phyloP scores from a whole-genome alignment of 495 filamentous ascomycete genomes.

The Peziza echinospora region DNA sequence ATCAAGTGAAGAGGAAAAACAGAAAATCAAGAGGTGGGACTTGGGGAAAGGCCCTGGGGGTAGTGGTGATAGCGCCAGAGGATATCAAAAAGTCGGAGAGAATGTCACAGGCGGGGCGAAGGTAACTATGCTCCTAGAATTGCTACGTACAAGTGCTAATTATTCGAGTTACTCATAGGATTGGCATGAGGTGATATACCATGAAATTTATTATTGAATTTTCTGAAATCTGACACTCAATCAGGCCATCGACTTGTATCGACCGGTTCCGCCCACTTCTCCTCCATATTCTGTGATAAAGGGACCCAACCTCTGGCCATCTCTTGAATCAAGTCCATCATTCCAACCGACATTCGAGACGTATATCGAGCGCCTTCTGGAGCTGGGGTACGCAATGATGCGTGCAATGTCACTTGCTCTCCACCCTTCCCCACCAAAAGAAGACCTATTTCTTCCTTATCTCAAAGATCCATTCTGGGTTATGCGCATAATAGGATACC shows the following conservation, averaged over 20 bases:
- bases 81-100: constrained; percentile 14
- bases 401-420: constrained; percentile 14
- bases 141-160: neutral
- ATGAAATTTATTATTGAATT: no score
- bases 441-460: constrained; percentile 7
- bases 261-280: neutral
- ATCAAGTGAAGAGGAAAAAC: constrained; percentile 6
- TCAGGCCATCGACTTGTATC: constrained; percentile 15
- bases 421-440: constrained; percentile 3
- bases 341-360: constrained; percentile 3
- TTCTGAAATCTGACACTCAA: constrained; percentile 5
- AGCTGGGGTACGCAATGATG: constrained; percentile 6
- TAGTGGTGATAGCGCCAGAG: constrained; percentile 14
- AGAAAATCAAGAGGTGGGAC: constrained; percentile 8
- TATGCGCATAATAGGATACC: constrained; percentile 16
- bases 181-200: constrained; percentile 9
- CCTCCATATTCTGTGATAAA: neutral
- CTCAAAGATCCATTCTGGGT: constrained; percentile 10
- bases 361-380: neutral
- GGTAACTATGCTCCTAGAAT: neutral
- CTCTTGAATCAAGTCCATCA: neutral
- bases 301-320: constrained; percentile 3
- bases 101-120: constrained; percentile 13
- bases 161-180: constrained; percentile 3
- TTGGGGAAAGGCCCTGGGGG: neutral